Evolutionary conservation across 257 asterid species (phyloP).

Genomic region (Solanum chiquidenum): DNA sequence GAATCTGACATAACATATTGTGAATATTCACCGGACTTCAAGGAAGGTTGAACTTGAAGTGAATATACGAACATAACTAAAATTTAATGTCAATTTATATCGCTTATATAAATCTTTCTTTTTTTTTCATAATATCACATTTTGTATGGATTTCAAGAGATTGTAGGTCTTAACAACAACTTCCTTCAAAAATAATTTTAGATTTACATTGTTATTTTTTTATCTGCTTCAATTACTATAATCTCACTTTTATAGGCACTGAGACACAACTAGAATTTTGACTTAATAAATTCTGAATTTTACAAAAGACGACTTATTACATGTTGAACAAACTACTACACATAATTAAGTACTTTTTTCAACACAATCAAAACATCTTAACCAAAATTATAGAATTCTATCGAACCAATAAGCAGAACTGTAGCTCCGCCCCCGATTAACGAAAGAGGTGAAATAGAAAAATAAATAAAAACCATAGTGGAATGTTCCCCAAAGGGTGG

Average conservation of each 20-base stretch:
- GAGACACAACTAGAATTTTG: accelerated
- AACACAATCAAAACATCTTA: accelerated
- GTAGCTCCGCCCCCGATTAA: neutral
- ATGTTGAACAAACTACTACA: neutral
- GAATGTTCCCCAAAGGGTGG: neutral
- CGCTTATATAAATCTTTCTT: neutral
- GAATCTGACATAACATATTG: neutral
- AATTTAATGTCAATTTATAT: neutral
- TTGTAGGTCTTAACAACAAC: neutral
- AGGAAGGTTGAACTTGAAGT: neutral
- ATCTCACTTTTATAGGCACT: neutral
- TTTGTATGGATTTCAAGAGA: neutral
- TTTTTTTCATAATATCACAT: neutral
- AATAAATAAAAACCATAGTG: neutral
- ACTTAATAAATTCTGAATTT: neutral
- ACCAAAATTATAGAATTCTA: accelerated
- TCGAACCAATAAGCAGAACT: accelerated
- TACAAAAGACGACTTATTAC: neutral
- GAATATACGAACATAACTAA: accelerated
- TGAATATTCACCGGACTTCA: neutral
- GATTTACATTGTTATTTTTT: neutral
- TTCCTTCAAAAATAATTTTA: neutral
- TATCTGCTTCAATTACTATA: neutral
- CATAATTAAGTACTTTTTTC: neutral
- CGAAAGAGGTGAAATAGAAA: neutral